Conservation (phyloP, 345 rosid genomes). For the Dovyalis caffra region DNA sequence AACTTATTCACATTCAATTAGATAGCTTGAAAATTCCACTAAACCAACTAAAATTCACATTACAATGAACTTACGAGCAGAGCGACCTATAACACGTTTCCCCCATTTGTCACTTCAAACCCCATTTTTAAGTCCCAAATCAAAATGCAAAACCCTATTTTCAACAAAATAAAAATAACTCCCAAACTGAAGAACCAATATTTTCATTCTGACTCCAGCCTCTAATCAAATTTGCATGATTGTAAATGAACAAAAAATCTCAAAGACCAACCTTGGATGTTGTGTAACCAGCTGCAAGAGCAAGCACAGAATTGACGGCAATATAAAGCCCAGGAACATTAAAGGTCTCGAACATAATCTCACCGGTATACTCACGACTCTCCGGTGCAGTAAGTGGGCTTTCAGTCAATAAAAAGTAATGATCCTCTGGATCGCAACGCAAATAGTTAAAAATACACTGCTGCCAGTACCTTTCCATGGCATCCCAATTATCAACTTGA, state of each 20-base stretch:
- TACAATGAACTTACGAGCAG: background rate
- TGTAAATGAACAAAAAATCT: background rate
- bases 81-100: background rate
- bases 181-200: background rate
- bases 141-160: background rate
- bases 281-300: slow-evolving; percentile 96
- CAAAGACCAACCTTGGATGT: slow-evolving; percentile 70
- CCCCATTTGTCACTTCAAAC: background rate
- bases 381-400: slow-evolving; percentile 98
- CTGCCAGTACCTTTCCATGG: slow-evolving; percentile 98
- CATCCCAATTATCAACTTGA: slow-evolving; percentile 96
- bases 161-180: background rate
- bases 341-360: slow-evolving; percentile 93
- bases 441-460: slow-evolving; percentile 84
- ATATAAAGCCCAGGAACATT: slow-evolving; percentile 93
- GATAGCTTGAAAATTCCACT: slow-evolving; percentile 2
- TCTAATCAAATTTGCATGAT: background rate
- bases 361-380: slow-evolving; percentile 91
- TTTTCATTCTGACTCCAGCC: background rate
- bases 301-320: slow-evolving; percentile 97
- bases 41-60: background rate
- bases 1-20: background rate
- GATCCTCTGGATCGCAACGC: slow-evolving; percentile 99
- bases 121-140: background rate
- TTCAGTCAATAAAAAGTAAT: slow-evolving; percentile 90